A percentile compares a stretch with the other conserved stretches of the same genome.
phyloP scores from a whole-genome alignment of 1,284 basidiomycete species.

The Bondarzewia mesenterica region DNA sequence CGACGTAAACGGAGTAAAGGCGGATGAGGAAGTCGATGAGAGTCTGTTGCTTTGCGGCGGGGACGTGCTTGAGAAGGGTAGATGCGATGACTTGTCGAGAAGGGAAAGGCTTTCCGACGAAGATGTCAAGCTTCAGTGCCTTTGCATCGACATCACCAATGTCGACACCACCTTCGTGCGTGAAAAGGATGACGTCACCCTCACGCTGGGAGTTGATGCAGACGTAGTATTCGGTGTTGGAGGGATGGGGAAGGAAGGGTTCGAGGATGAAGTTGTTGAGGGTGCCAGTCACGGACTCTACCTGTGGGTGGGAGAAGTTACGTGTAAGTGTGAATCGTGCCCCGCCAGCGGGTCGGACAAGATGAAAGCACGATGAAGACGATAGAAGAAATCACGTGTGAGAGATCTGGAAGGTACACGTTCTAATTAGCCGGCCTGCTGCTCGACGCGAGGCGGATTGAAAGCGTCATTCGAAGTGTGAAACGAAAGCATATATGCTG shows the following conservation, averaged over 20 bases:
- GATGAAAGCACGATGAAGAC: too few relatives aligned
- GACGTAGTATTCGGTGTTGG: slow-evolving; percentile 95
- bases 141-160: slow-evolving; percentile 98
- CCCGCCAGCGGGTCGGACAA: slow-evolving; percentile 3
- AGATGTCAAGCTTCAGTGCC: slow-evolving; percentile 84
- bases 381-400: slow-evolving; percentile 9
- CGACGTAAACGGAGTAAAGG: slow-evolving; percentile 95
- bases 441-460: background rate
- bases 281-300: slow-evolving; percentile 90
- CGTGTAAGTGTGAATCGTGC: slow-evolving; percentile 3
- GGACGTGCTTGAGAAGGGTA: slow-evolving; percentile 75
- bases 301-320: slow-evolving; percentile 34
- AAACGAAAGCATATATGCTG: slow-evolving; percentile 2
- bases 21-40: slow-evolving; percentile 92
- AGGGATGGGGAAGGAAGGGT: slow-evolving; percentile 94
- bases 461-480: background rate
- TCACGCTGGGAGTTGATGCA: slow-evolving; percentile 96
- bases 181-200: slow-evolving; percentile 96
- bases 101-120: slow-evolving; percentile 76
- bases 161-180: slow-evolving; percentile 98
- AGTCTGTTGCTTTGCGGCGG: slow-evolving; percentile 75
- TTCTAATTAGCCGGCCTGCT: background rate
- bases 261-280: slow-evolving; percentile 98
- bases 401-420: background rate
- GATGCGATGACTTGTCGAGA: slow-evolving; percentile 67